Evolutionary conservation across 2,329 filamentous ascomycete genomes (phyloP).

Genomic region (Esteya vermicola): DNA sequence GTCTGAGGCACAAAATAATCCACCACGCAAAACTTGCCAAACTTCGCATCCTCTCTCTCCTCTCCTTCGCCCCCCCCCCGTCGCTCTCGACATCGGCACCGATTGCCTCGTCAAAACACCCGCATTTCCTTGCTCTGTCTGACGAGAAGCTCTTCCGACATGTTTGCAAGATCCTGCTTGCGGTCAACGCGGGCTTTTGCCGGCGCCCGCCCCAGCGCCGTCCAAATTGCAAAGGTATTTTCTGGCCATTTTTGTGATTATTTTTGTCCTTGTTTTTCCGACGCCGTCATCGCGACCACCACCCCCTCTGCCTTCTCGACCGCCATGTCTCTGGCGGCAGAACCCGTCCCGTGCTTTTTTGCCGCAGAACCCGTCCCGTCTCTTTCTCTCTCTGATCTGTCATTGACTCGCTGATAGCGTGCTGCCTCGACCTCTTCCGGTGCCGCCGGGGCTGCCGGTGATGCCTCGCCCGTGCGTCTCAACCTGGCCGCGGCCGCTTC

Average conservation of each 20-base stretch:
- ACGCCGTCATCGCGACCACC: neutral
- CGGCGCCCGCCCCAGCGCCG: constrained; percentile 59
- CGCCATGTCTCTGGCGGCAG: too few relatives aligned
- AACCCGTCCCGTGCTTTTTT: too few relatives aligned
- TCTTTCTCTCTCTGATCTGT: neutral
- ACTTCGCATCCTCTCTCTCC: neutral
- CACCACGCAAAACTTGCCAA: too few relatives aligned
- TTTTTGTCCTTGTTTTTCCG: constrained; percentile 1
- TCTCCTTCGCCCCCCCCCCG: constrained; percentile 8
- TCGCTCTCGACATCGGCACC: constrained; percentile 20
- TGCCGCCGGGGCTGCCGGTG: constrained; percentile 39
- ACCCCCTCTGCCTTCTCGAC: neutral
- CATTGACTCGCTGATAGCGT: constrained; percentile 30
- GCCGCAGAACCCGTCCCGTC: neutral
- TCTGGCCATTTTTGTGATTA: neutral
- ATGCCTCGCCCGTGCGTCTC: constrained; percentile 60
- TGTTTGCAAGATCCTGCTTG: constrained; percentile 89
- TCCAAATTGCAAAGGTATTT: constrained; percentile 56
- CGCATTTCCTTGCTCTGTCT: constrained; percentile 19
- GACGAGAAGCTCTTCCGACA: constrained; percentile 42
- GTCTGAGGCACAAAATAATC: constrained; percentile 11
- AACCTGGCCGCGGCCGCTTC: constrained; percentile 80
- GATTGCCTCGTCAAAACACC: constrained; percentile 22
- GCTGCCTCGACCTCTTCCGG: constrained; percentile 59
- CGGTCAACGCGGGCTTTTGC: constrained; percentile 78